phyloP scores from a whole-genome alignment of 495 filamentous ascomycete genomes.

The Recurvomyces mirabilis region DNA sequence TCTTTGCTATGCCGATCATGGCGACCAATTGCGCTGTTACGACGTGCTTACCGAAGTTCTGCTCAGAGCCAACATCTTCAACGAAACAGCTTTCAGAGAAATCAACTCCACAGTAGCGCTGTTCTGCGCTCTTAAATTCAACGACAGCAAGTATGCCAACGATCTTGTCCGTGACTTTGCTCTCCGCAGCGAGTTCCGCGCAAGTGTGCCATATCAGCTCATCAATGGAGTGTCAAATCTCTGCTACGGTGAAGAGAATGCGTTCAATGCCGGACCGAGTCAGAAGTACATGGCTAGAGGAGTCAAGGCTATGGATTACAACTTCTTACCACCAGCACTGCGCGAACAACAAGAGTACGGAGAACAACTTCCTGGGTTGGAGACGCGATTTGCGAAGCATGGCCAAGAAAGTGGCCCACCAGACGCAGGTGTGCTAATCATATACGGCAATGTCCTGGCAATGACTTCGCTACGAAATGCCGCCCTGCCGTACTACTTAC shows the following conservation, averaged over 20 bases:
- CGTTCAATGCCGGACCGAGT: slow-evolving; percentile 48
- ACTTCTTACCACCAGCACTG: slow-evolving; percentile 28
- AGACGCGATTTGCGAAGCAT: slow-evolving; percentile 1
- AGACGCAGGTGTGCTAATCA: slow-evolving; percentile 65
- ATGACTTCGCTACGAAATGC: slow-evolving; percentile 48
- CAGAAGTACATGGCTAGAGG: slow-evolving; percentile 86
- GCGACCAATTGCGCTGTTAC: slow-evolving; percentile 57
- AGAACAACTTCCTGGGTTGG: slow-evolving; percentile 13
- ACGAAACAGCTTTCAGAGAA: slow-evolving; percentile 48
- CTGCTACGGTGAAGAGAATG: slow-evolving; percentile 36
- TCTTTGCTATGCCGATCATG: slow-evolving; percentile 52
- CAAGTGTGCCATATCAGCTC: slow-evolving; percentile 73
- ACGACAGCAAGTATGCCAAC: slow-evolving; percentile 65
- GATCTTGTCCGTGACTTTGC: slow-evolving; percentile 71
- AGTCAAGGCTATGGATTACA: slow-evolving; percentile 79
- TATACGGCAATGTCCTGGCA: slow-evolving; percentile 82
- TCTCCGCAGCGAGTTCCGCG: slow-evolving; percentile 62
- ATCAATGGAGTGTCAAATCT: slow-evolving; percentile 61
- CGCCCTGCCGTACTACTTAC: slow-evolving; percentile 83
- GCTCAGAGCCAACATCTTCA: slow-evolving; percentile 65
- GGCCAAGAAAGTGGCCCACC: slow-evolving; percentile 24
- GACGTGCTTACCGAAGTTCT: slow-evolving; percentile 58
- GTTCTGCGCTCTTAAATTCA: slow-evolving; percentile 70
- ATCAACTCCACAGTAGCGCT: slow-evolving; percentile 50
- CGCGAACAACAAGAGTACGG: slow-evolving; percentile 17